Conservation (phyloP, 306 rosid genomes). For the Vigna nakashimae region DNA sequence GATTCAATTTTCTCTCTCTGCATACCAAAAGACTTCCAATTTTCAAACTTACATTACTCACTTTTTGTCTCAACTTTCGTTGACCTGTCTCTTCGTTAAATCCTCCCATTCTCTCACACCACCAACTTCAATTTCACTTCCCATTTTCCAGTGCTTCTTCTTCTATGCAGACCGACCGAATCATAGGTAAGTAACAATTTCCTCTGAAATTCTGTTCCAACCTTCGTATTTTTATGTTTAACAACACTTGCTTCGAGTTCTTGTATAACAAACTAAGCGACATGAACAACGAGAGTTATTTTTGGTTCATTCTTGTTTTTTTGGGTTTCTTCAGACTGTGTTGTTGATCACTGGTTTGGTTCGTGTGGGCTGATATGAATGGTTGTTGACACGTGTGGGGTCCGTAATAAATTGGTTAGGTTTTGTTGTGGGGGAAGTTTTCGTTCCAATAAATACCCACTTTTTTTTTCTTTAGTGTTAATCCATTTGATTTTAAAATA, state of each 20-base stretch:
- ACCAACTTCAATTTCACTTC: background rate
- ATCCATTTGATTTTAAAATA: too few species aligned
- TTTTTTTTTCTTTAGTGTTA: background rate
- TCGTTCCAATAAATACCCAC: constrained; percentile 12
- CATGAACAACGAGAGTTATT: background rate
- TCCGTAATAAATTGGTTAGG: constrained; percentile 43
- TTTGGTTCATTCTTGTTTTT: background rate
- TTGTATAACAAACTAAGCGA: background rate
- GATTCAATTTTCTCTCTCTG: too few species aligned
- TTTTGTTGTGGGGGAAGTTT: constrained; percentile 24
- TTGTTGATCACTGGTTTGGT: constrained; percentile 12
- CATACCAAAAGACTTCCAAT: background rate
- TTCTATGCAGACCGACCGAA: constrained; percentile 2
- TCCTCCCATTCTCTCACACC: background rate
- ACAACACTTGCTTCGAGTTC: background rate
- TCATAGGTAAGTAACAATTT: constrained; percentile 27
- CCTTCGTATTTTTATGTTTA: background rate
- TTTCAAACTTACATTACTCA: background rate
- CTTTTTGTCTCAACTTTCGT: background rate
- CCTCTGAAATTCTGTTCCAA: background rate
- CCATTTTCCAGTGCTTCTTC: background rate
- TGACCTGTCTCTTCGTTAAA: background rate
- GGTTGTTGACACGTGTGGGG: constrained; percentile 28
- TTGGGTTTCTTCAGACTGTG: background rate
- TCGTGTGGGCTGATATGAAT: background rate